phyloP scores from a whole-genome alignment of 345 rosid genomes.

The Chamaenerion angustifolium region DNA sequence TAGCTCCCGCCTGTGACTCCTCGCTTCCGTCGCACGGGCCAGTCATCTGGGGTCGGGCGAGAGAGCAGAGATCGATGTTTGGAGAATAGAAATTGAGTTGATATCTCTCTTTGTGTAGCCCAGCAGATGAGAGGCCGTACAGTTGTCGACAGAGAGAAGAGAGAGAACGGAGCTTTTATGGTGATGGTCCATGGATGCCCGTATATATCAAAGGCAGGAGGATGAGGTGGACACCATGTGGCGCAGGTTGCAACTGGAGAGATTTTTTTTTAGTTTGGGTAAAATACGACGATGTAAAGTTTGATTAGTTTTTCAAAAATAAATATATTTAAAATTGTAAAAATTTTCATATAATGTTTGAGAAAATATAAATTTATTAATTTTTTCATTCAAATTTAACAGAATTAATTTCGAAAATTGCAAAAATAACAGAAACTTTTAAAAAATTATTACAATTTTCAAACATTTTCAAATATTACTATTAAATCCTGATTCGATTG shows the following conservation, averaged over 20 bases:
- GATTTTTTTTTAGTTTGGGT: no score
- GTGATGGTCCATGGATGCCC: constrained; percentile 1
- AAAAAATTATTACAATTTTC: no score
- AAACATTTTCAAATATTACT: no score
- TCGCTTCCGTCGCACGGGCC: constrained; percentile 11
- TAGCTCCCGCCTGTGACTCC: constrained; percentile 4
- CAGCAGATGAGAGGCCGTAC: constrained; percentile 11
- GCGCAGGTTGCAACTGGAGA: background rate
- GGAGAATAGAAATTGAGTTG: background rate
- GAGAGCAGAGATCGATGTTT: constrained; percentile 3
- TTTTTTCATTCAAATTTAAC: no score
- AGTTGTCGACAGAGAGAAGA: constrained; percentile 6
- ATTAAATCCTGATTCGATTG: no score
- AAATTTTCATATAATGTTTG: no score
- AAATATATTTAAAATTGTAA: no score
- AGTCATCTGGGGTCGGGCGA: constrained; percentile 9
- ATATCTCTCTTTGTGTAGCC: background rate
- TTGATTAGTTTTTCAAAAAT: no score
- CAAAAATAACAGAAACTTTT: no score
- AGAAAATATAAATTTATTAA: no score
- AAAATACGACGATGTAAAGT: no score
- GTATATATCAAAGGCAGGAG: constrained; percentile 6
- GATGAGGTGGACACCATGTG: constrained; percentile 11
- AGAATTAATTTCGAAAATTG: no score
- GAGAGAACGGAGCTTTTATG: background rate